phyloP scores from a whole-genome alignment of 2,329 filamentous ascomycete species.

The Davidsoniella virescens region DNA sequence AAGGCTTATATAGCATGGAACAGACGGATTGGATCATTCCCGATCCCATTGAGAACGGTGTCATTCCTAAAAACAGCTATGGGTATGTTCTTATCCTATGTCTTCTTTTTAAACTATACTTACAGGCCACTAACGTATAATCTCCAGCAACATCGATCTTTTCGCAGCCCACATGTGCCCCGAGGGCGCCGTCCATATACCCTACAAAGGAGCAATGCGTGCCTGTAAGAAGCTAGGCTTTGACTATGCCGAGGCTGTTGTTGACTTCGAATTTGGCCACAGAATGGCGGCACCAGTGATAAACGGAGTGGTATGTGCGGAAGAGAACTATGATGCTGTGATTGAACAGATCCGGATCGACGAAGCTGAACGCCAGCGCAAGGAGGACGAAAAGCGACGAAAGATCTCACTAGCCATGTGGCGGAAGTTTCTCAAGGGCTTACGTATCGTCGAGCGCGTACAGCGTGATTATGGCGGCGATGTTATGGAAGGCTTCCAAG shows the following conservation, averaged over 20 bases:
- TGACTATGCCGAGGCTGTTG: conserved; percentile 86
- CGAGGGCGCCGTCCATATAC: conserved; percentile 64
- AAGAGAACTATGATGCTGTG: conserved; percentile 58
- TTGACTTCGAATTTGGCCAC: conserved; percentile 90
- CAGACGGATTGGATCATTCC: conserved; percentile 97
- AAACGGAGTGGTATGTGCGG: conserved; percentile 73
- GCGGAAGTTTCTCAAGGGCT: conserved; percentile 73
- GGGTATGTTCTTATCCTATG: conserved; percentile 30
- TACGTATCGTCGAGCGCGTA: conserved; percentile 67
- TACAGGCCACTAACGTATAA: conserved; percentile 15
- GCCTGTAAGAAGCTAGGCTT: conserved; percentile 73
- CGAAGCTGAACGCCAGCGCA: conserved; percentile 55
- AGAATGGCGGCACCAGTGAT: conserved; percentile 88
- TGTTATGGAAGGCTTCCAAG: conserved; percentile 28
- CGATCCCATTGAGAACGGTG: conserved; percentile 63
- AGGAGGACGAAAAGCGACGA: conserved; percentile 69
- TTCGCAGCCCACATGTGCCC: conserved; percentile 93
- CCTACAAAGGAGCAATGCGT: conserved; percentile 56
- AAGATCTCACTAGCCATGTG: conserved; percentile 60
- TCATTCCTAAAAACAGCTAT: conserved; percentile 86
- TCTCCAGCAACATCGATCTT: conserved; percentile 64
- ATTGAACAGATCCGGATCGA: conserved; percentile 67
- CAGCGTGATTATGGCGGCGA: conserved; percentile 57
- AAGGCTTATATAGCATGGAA: conserved; percentile 66
- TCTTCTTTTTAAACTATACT: neutral